A percentile compares a stretch with the other conserved stretches of the same genome.
Evolutionary conservation across 441 rosid species (phyloP).

Genomic region (Populus hybrid): DNA sequence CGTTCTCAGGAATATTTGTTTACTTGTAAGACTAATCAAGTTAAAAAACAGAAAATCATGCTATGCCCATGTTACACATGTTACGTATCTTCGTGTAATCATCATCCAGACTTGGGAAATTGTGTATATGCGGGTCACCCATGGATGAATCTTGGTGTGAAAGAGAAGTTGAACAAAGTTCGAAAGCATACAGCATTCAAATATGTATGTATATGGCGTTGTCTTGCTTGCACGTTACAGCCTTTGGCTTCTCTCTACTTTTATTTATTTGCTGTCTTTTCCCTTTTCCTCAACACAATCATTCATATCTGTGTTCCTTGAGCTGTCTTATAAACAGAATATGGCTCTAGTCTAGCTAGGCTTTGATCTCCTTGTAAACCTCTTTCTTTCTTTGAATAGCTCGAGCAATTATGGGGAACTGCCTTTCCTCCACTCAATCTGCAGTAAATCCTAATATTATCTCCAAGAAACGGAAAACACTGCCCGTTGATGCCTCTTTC

Average conservation of each 20-base stretch:
- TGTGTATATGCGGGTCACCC: not conserved
- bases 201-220: not conserved
- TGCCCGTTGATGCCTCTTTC: constrained; percentile 50
- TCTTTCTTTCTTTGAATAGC: constrained; percentile 2
- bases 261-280: constrained; percentile 9
- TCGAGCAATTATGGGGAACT: constrained; percentile 47
- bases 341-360: not conserved
- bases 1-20: no score
- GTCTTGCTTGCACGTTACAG: constrained; percentile 37
- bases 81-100: not conserved
- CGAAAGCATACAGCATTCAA: not conserved
- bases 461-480: constrained; percentile 32
- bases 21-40: no score
- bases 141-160: not conserved
- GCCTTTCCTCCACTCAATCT: constrained; percentile 11
- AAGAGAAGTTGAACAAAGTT: constrained; percentile 15
- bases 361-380: not conserved
- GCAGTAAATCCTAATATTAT: constrained; percentile 1
- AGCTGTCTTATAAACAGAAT: not conserved
- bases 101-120: not conserved
- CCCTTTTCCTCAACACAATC: not conserved
- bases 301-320: not conserved
- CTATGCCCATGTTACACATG: not conserved
- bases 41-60: not conserved
- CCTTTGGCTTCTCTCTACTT: constrained; percentile 23